These are phyloP conservation scores for Phlebopus sp. DNA, from an alignment of 1,284 basidiomycete species.

Conservation along the genomic window DNA sequence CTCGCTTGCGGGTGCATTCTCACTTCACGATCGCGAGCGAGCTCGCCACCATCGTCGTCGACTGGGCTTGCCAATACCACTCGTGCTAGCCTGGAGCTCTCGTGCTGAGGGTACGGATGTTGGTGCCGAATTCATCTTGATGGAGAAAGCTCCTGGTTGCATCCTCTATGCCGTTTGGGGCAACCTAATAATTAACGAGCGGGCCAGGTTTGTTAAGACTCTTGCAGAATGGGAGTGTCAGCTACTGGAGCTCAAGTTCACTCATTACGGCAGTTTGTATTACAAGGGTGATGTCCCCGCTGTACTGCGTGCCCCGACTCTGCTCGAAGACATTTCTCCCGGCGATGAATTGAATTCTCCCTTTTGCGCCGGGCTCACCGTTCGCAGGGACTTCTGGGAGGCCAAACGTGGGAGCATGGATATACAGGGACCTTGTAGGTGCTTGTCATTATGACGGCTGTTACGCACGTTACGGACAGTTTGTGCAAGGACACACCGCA, in stretches of 20 bases:
- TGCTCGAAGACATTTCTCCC: too few relatives aligned
- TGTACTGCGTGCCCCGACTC: too few relatives aligned
- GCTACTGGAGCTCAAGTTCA: conserved; percentile 24
- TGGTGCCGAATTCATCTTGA: conserved; percentile 28
- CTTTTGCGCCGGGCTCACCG: conserved; percentile 26
- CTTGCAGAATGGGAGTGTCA: conserved; percentile 21
- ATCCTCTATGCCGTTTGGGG: conserved; percentile 22
- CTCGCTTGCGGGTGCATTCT: conserved; percentile 29
- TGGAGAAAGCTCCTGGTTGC: conserved; percentile 34
- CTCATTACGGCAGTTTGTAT: conserved; percentile 31
- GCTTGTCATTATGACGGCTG: not conserved
- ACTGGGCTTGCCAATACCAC: too few relatives aligned
- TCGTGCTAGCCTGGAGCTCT: too few relatives aligned
- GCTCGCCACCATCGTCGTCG: conserved; percentile 39
- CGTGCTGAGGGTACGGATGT: too few relatives aligned
- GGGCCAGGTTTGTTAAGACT: conserved; percentile 17
- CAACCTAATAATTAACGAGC: conserved; percentile 4
- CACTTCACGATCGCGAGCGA: conserved; percentile 37
- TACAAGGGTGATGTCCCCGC: too few relatives aligned
- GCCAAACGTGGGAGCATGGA: conserved; percentile 18
- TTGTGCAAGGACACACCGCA: not conserved
- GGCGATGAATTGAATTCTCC: conserved; percentile 2
- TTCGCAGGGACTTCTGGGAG: conserved; percentile 26
- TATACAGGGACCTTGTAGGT: conserved; percentile 30
- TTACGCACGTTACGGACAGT: too few relatives aligned